Evolutionary conservation across 176 grass and related monocot genomes (phyloP), one percentile per base, ranked within the genome.

Genomic region (Cenchrus americanus): DNA sequence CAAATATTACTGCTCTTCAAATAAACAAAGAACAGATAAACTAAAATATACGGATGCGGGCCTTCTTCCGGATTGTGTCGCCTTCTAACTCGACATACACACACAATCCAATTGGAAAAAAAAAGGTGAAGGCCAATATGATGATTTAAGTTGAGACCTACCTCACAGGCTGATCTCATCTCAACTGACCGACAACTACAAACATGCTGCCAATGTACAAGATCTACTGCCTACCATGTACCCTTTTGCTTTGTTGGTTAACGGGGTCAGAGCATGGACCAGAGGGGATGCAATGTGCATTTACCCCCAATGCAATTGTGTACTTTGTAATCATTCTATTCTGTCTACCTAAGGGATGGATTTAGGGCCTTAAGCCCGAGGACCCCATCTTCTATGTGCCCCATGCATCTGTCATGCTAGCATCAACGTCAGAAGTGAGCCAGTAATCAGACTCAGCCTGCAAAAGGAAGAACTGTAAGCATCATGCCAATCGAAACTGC

Each of bases 381-480:
- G 91, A 88, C 82, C 86, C 86, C 85, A 75, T 83, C 80, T 75
- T 68, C 82, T 61, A 90, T 83, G 66, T 85, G 63, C 63, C 80
- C 96, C 96, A 98, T 54, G 85, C 89, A 84, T 95, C 85, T 43
- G 91, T 95, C 37, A 95, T 42, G 54, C 72, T 95, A 37, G 59
- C 85, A 8, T 82, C 79, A 57, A 66, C 7, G 17, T 90, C 91
- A 69, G 96, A 93, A 70, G 84, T 46, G 34, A 98, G 63, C 96
- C 96, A 98, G 86, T 98, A 98, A 90, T 98, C 96, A 47, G 93
- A 89, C 14, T 87, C 87, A 71, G 69, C 76, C 96, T 98, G 93
- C 79, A 93, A 79, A 71, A 85, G 58, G 18, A 84, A 86, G 3
- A 81, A 79, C 37, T 59, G n/a, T 68, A 8, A 83, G 43, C 62